phyloP scores from a whole-genome alignment of 768 basidiomycete species.

The Rhodotorula toruloides region DNA sequence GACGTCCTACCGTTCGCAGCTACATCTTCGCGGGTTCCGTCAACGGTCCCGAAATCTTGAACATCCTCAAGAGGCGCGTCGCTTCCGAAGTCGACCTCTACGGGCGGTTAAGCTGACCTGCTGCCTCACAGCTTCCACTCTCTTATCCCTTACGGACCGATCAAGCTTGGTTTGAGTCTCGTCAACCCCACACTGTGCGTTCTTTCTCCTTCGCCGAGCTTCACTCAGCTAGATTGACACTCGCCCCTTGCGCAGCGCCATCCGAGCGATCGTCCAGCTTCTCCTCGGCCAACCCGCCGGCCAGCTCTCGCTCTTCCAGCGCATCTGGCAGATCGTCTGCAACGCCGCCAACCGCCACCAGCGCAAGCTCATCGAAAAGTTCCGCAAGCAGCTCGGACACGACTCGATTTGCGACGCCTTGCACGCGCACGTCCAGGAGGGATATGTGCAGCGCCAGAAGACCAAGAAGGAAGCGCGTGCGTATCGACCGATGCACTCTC shows the following conservation, averaged over 20 bases:
- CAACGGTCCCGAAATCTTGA: constrained; percentile 22
- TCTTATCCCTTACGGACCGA: constrained; percentile 28
- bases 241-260: constrained; percentile 5
- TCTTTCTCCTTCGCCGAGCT: background rate
- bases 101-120: background rate
- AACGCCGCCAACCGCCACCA: constrained; percentile 20
- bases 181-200: constrained; percentile 36
- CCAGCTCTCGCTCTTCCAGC: constrained; percentile 30
- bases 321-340: constrained; percentile 33
- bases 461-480: constrained; percentile 23
- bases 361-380: constrained; percentile 18
- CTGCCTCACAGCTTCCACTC: constrained; percentile 27
- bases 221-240: too few species aligned
- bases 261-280: constrained; percentile 30
- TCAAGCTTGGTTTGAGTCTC: constrained; percentile 31
- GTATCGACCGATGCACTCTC: background rate
- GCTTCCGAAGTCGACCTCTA: background rate
- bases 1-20: background rate
- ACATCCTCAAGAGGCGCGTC: constrained; percentile 27
- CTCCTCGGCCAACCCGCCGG: constrained; percentile 33
- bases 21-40: constrained; percentile 30
- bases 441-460: constrained; percentile 18
- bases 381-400: constrained; percentile 20
- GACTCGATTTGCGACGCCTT: constrained; percentile 16
- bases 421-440: constrained; percentile 23